Evolutionary conservation across 1,139 yeast genomes (phyloP).

Genomic region (Magnusiomyces ingens): DNA sequence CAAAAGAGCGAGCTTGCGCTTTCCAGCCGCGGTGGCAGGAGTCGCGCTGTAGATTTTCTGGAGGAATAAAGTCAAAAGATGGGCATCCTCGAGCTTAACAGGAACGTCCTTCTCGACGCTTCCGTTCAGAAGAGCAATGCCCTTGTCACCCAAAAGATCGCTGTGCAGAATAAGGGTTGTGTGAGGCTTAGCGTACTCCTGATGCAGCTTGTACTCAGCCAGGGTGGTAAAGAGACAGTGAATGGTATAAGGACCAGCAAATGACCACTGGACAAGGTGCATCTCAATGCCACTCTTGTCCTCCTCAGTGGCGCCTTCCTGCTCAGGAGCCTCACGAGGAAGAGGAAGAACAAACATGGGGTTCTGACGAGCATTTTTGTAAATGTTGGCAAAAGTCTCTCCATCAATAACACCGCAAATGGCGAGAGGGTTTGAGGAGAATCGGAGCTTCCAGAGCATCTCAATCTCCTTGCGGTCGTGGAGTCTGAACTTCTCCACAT

Average conservation of each 20-base stretch:
- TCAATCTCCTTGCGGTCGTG: constrained; percentile 62
- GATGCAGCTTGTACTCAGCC: constrained; percentile 86
- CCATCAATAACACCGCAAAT: constrained; percentile 59
- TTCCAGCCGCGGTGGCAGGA: constrained; percentile 34
- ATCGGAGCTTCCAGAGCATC: constrained; percentile 84
- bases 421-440: constrained; percentile 52
- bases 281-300: constrained; percentile 58
- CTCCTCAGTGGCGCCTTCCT: constrained; percentile 6
- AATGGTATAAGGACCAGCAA: constrained; percentile 75
- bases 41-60: constrained; percentile 86
- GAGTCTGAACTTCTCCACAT: constrained; percentile 52
- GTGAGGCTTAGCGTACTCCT: constrained; percentile 91
- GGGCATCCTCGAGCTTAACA: constrained; percentile 62
- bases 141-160: constrained; percentile 59
- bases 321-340: constrained; percentile 37
- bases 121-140: constrained; percentile 80
- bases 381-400: constrained; percentile 52
- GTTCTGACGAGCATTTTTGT: constrained; percentile 60
- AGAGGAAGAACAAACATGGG: constrained; percentile 50
- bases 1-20: constrained; percentile 51
- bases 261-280: constrained; percentile 92
- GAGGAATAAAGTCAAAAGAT: constrained; percentile 65
- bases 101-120: constrained; percentile 66
- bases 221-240: constrained; percentile 89
- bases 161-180: constrained; percentile 85